Percentiles rank a stretch among this genome's conserved stretches.
Conservation (phyloP, 352 stramenopile species). For the Stramenopiles sp. region DNA sequence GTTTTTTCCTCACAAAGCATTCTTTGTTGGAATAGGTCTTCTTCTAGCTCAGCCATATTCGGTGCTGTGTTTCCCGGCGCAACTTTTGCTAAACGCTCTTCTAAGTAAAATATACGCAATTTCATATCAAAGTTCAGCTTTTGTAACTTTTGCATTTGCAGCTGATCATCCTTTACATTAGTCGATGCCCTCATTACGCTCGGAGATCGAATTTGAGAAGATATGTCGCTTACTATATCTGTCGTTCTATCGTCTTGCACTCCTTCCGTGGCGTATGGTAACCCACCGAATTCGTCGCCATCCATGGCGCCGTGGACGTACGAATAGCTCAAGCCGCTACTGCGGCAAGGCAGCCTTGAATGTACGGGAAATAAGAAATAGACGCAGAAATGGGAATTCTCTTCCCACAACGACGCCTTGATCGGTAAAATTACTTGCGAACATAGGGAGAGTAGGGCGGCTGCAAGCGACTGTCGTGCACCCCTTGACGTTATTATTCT, state of each 20-base stretch:
- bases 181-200: neutral
- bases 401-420: no score
- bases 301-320: no score
- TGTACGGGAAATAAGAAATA: no score
- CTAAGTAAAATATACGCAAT: constrained; percentile 13
- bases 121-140: constrained; percentile 11
- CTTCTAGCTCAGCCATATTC: neutral
- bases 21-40: constrained; percentile 11
- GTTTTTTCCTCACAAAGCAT: constrained; percentile 13
- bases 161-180: neutral
- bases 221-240: neutral
- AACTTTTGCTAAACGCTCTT: constrained; percentile 1
- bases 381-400: no score
- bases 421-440: no score
- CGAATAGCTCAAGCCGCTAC: no score
- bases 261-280: no score
- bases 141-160: neutral
- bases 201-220: neutral
- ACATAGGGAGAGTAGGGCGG: no score
- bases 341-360: no score
- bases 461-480: no score
- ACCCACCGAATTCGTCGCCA: no score
- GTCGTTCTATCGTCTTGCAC: neutral
- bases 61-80: neutral
- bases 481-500: no score